phyloP scores from a whole-genome alignment of 2,329 filamentous ascomycete genomes.

The Malbranchea zuffiana region DNA sequence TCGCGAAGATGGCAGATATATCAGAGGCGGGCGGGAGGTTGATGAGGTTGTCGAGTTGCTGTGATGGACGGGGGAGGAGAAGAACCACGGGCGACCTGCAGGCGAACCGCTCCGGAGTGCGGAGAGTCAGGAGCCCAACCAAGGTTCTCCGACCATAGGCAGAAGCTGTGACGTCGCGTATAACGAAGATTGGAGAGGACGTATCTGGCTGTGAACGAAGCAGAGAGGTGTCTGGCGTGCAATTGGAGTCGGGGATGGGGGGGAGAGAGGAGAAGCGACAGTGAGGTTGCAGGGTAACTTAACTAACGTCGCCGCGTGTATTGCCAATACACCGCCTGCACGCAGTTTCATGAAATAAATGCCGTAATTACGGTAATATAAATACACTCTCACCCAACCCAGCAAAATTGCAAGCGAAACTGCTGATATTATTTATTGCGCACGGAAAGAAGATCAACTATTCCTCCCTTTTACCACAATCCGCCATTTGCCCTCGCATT shows the following conservation, averaged over 20 bases:
- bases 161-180: no score
- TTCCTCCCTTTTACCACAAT: no score
- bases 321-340: conserved; percentile 2
- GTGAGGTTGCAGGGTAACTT: conserved; percentile 4
- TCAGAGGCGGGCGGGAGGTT: background rate
- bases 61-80: conserved; percentile 4
- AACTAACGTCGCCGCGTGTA: conserved; percentile 5
- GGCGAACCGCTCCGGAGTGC: conserved; percentile 8
- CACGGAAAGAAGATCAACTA: no score
- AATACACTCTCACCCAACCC: no score
- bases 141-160: conserved; percentile 3
- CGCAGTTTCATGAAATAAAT: no score
- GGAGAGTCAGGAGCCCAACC: conserved; percentile 5
- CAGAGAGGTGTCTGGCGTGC: conserved; percentile 5
- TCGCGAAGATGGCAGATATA: background rate
- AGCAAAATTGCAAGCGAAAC: no score
- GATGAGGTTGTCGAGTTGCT: conserved; percentile 4
- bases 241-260: conserved; percentile 2
- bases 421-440: no score
- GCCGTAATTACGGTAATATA: conserved; percentile 6
- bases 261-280: background rate
- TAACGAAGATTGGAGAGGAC: no score
- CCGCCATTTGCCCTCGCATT: no score
- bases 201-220: no score
- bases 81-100: background rate